phyloP scores from a whole-genome alignment of 768 basidiomycete genomes.

The Kockovaella imperatae region DNA sequence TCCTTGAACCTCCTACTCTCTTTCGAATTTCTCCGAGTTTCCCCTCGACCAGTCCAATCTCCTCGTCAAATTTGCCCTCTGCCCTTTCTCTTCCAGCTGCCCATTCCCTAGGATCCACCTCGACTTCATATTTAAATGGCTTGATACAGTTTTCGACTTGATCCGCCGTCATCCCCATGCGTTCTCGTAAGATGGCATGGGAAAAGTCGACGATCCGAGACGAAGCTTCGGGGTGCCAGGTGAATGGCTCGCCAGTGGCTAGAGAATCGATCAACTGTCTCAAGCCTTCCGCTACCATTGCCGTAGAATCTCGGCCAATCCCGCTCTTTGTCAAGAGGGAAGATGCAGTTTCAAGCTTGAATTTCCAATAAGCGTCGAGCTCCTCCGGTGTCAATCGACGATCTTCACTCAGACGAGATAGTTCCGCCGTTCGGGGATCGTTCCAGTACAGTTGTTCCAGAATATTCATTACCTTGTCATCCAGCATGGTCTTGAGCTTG shows the following conservation, averaged over 20 bases:
- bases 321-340: constrained; percentile 92
- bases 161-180: constrained; percentile 88
- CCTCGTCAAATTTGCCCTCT: constrained; percentile 72
- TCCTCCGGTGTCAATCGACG: constrained; percentile 60
- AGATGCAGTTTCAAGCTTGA: constrained; percentile 90
- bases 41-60: constrained; percentile 71
- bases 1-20: constrained; percentile 78
- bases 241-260: constrained; percentile 81
- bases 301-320: constrained; percentile 85
- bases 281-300: constrained; percentile 88
- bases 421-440: constrained; percentile 73
- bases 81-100: constrained; percentile 68
- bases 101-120: constrained; percentile 90
- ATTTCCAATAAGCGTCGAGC: constrained; percentile 84
- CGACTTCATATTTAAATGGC: constrained; percentile 96
- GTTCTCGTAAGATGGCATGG: constrained; percentile 83
- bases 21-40: constrained; percentile 79
- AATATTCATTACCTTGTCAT: constrained; percentile 94
- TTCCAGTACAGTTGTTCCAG: constrained; percentile 96
- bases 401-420: constrained; percentile 63
- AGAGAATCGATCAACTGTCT: constrained; percentile 84
- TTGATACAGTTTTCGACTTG: constrained; percentile 99
- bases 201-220: constrained; percentile 87
- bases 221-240: constrained; percentile 75
- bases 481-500: constrained; percentile 84